These are phyloP conservation scores for Fragaria vesca DNA, from an alignment of 306 rosid genomes.

Conservation along the genomic window DNA sequence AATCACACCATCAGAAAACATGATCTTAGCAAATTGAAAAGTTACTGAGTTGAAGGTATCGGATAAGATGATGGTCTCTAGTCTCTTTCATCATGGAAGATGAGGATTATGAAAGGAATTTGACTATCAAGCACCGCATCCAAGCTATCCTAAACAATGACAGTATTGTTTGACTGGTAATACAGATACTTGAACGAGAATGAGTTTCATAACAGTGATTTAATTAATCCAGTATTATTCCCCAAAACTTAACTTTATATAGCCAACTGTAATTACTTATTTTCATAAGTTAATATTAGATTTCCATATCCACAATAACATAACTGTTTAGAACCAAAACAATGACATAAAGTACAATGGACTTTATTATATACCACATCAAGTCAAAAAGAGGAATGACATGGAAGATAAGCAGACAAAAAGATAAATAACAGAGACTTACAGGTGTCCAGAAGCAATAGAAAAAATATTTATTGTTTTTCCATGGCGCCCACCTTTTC, in stretches of 20 bases:
- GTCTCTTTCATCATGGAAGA: background rate
- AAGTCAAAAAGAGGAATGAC: background rate
- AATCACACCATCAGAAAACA: background rate
- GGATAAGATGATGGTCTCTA: background rate
- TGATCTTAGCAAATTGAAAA: background rate
- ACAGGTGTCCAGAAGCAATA: conserved; percentile 98
- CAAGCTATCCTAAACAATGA: background rate
- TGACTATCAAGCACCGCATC: background rate
- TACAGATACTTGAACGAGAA: conserved; percentile 2
- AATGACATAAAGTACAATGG: background rate
- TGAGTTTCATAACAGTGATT: background rate
- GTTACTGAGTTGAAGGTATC: background rate
- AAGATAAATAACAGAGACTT: conserved; percentile 41
- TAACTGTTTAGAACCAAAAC: background rate
- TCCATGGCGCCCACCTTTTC: conserved; percentile 67
- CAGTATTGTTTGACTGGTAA: background rate
- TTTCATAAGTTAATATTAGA: background rate
- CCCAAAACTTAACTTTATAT: background rate
- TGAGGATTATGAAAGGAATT: background rate
- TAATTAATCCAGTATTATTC: background rate
- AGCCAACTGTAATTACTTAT: background rate
- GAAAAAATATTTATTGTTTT: conserved; percentile 89
- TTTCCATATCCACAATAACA: background rate
- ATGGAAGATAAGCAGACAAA: conserved; percentile 14
- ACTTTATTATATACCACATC: background rate